These are phyloP conservation scores for Penicillium lagena DNA, from an alignment of 495 filamentous ascomycete genomes.

Conservation along the genomic window DNA sequence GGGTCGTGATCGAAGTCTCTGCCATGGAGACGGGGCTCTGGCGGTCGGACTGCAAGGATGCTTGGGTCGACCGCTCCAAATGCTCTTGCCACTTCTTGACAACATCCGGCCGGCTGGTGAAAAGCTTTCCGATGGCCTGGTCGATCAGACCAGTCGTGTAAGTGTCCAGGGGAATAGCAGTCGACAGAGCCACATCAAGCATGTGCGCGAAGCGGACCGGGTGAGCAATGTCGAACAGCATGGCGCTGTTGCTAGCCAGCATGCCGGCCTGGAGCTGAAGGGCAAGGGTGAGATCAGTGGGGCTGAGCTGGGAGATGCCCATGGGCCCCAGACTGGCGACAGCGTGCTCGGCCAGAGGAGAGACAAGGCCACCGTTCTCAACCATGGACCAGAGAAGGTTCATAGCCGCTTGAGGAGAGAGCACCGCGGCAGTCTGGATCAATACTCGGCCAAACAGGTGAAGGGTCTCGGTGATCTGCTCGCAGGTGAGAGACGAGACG, in stretches of 20 bases:
- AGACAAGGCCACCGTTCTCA: constrained; percentile 58
- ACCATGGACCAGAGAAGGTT: constrained; percentile 68
- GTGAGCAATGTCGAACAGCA: constrained; percentile 46
- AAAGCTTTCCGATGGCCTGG: constrained; percentile 47
- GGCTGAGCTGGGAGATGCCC: constrained; percentile 47
- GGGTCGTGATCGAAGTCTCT: constrained; percentile 29
- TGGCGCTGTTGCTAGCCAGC: constrained; percentile 38
- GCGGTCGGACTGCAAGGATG: constrained; percentile 24
- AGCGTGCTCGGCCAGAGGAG: constrained; percentile 55
- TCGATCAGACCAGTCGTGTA: constrained; percentile 49
- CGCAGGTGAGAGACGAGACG: constrained; percentile 37
- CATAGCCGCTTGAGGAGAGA: constrained; percentile 49
- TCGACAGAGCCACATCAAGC: constrained; percentile 46
- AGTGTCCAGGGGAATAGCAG: constrained; percentile 42
- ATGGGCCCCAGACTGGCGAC: constrained; percentile 55
- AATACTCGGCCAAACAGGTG: constrained; percentile 65
- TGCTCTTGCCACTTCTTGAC: constrained; percentile 52
- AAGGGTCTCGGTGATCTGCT: constrained; percentile 81
- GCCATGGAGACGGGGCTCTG: constrained; percentile 33
- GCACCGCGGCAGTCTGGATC: constrained; percentile 37
- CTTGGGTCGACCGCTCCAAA: constrained; percentile 34
- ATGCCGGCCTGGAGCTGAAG: constrained; percentile 60
- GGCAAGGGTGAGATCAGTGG: constrained; percentile 52
- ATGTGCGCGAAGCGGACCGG: constrained; percentile 56
- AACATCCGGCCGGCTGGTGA: constrained; percentile 48